A percentile compares a stretch with the other conserved stretches of the same genome.
These are phyloP conservation scores for Cyberlindnera euphorbiae DNA, from an alignment of 805 yeast species.

Conservation along the genomic window DNA sequence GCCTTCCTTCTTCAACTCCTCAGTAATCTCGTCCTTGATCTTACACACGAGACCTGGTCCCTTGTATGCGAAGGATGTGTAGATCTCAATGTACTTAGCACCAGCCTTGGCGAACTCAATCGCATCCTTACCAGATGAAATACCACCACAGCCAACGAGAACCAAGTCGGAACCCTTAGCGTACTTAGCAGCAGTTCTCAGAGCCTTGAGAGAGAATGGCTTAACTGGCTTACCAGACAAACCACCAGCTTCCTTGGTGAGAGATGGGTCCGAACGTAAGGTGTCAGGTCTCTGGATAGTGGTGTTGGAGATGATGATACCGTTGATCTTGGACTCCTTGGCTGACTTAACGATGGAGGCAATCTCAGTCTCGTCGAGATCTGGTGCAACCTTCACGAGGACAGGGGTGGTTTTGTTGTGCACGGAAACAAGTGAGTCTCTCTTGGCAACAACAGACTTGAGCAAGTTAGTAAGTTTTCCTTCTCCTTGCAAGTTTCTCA, in stretches of 20 bases:
- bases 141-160: constrained; percentile 93
- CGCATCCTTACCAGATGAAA: constrained; percentile 81
- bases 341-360: constrained; percentile 80
- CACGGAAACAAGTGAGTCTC: constrained; percentile 47
- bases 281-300: constrained; percentile 76
- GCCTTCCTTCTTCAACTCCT: constrained; percentile 63
- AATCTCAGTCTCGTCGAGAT: constrained; percentile 75
- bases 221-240: constrained; percentile 90
- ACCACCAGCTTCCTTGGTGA: constrained; percentile 71
- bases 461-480: constrained; percentile 65
- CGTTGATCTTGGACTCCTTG: constrained; percentile 73
- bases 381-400: constrained; percentile 91
- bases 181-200: constrained; percentile 65
- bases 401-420: constrained; percentile 62
- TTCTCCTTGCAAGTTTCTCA: constrained; percentile 80
- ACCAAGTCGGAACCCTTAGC: constrained; percentile 71
- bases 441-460: constrained; percentile 60
- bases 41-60: constrained; percentile 81
- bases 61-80: constrained; percentile 86
- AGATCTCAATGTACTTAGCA: constrained; percentile 81
- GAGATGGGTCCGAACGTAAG: constrained; percentile 44
- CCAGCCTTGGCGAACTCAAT: constrained; percentile 91
- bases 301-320: constrained; percentile 89
- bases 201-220: constrained; percentile 68
- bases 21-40: constrained; percentile 53